Evolutionary conservation across 1,284 basidiomycete species (phyloP), one percentile per base, ranked within the genome.

Genomic region (Polyporus tsugae): DNA sequence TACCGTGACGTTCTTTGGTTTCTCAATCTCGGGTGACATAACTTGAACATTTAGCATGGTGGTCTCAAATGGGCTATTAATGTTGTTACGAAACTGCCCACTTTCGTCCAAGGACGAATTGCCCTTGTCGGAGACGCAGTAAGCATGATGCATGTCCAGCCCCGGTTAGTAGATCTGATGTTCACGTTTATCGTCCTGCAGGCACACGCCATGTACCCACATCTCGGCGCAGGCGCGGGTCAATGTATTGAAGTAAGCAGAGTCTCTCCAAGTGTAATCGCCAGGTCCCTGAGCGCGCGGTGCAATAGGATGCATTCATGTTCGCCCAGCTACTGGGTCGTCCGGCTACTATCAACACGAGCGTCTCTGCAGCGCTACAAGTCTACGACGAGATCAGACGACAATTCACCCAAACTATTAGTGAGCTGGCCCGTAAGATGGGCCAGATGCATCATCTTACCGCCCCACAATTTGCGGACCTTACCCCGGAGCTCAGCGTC

Each of bases 151-250:
- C 29, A 4, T 11, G 17, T 33, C 5, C 39, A 35, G 75, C 52
- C 4, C n/a, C 2, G 13, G 17, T 9, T 2, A 6, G 53, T 38
- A 6, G 15, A 15, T 6, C 2, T 11, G n/a, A 4, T 49, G 10
- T 49, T 22, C 9, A 53, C 22, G 39, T 39, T 39, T 6, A 36
- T 36, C 6, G 6, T 33, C 29, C 4, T 19, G 17, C 13, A 70
- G 69, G 69, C 69, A 11, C 69, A 70, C 38, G 57, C 60, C 6
- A 70, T 70, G 80, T 78, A 79, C 9, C 81, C 80, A 0, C 76
- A 79, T 67, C 79, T 80, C 67, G 80, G 78, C 0, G 79, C 81
- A 33, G 81, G 81, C 10, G 81, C 78, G 10, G 80, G 81, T 0
- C 81, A 82, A 72, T 81, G 79, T 3, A 79, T 82, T 57, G 81